Conservation (phyloP, 2,329 filamentous ascomycete genomes). For the Phaeosphaeria sp. region DNA sequence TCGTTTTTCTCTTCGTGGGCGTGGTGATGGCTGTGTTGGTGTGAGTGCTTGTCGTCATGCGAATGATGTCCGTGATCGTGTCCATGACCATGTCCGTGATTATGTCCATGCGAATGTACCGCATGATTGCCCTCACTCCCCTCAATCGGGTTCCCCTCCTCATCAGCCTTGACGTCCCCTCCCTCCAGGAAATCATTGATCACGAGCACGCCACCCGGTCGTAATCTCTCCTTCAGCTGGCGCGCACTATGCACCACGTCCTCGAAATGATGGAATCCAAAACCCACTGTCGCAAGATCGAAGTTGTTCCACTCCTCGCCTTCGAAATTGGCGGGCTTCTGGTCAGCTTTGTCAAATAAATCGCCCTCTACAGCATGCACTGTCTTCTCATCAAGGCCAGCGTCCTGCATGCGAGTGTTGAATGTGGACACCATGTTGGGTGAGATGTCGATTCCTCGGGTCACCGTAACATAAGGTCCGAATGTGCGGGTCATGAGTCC, state of each 20-base stretch:
- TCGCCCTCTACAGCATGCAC: constrained; percentile 44
- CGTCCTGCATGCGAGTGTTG: constrained; percentile 62
- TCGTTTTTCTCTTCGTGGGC: constrained; percentile 7
- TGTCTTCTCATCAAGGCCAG: constrained; percentile 18
- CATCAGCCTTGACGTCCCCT: constrained; percentile 40
- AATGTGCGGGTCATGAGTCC: constrained; percentile 69
- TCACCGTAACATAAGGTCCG: constrained; percentile 67
- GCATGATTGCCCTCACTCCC: constrained; percentile 35
- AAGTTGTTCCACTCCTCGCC: constrained; percentile 47
- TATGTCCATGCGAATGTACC: constrained; percentile 28
- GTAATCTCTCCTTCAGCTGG: constrained; percentile 67
- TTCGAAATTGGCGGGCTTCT: constrained; percentile 27
- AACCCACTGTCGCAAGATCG: constrained; percentile 52
- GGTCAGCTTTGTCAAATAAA: constrained; percentile 39
- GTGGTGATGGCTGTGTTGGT: constrained; percentile 9
- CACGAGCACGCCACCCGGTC: constrained; percentile 70
- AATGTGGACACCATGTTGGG: constrained; percentile 73
- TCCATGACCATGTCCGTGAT: constrained; percentile 17
- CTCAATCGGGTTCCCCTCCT: constrained; percentile 28
- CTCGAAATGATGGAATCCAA: constrained; percentile 60
- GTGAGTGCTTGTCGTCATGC: constrained; percentile 13
- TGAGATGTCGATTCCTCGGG: constrained; percentile 73
- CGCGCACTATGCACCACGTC: constrained; percentile 67
- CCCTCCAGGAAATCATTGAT: constrained; percentile 73
- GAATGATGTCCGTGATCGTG: constrained; percentile 16